Evolutionary conservation across 768 basidiomycete genomes (phyloP).

Genomic region (Tulasnella sp.): DNA sequence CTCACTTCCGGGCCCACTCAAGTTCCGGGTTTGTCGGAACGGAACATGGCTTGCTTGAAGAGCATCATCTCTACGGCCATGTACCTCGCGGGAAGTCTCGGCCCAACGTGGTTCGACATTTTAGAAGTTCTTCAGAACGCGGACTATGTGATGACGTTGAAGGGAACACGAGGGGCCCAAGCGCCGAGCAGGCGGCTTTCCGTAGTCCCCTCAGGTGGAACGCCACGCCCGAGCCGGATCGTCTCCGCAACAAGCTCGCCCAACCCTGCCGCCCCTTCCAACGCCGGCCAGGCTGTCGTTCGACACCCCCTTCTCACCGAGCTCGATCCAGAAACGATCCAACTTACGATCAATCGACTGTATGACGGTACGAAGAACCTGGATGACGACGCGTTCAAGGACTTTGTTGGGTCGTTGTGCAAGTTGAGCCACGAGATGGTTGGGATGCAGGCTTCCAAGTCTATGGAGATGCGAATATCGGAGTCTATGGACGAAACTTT

Average conservation of each 20-base stretch:
- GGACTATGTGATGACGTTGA: conserved; percentile 78
- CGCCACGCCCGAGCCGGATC: conserved; percentile 23
- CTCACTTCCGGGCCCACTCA: conserved; percentile 40
- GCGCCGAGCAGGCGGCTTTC: conserved; percentile 27
- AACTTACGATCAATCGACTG: conserved; percentile 68
- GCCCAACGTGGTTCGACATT: conserved; percentile 88
- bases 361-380: conserved; percentile 83
- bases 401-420: conserved; percentile 77
- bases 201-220: not conserved
- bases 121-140: conserved; percentile 92
- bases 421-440: conserved; percentile 90
- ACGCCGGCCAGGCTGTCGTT: conserved; percentile 18
- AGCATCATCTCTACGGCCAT: conserved; percentile 71
- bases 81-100: conserved; percentile 79
- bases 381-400: conserved; percentile 74
- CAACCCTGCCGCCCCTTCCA: not conserved
- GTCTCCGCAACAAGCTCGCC: conserved; percentile 7
- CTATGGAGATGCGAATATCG: not conserved
- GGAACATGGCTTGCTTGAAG: conserved; percentile 88
- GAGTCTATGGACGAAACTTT: conserved; percentile 26
- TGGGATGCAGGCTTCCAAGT: conserved; percentile 58
- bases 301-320: conserved; percentile 66
- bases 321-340: conserved; percentile 69
- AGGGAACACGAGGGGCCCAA: conserved; percentile 39
- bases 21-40: conserved; percentile 74